A percentile compares a stretch with the other conserved stretches of the same genome.
Evolutionary conservation across 306 rosid species (phyloP).

Genomic region (Abrus pulchellus): DNA sequence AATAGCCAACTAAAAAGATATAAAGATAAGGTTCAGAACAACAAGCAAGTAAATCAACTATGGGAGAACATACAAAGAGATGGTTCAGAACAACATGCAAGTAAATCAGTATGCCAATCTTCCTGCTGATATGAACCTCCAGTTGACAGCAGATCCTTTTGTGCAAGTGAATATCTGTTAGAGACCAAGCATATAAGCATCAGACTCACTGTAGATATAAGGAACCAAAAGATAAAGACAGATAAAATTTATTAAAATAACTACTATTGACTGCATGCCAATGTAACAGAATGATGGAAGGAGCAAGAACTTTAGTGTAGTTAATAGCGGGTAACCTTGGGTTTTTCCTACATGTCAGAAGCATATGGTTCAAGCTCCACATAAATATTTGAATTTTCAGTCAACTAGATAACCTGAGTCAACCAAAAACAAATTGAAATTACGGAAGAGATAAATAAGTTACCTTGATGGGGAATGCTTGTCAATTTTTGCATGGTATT

Average conservation of each 20-base stretch:
- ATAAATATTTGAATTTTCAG: slow-evolving; percentile 8
- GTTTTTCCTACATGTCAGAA: slow-evolving; percentile 35
- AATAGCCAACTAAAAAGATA: neutral
- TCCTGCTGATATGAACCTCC: slow-evolving; percentile 69
- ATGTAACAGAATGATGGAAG: slow-evolving; percentile 34
- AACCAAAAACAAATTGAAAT: neutral
- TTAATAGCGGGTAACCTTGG: slow-evolving; percentile 12
- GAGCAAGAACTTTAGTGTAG: slow-evolving; percentile 25
- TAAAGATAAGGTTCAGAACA: slow-evolving; percentile 77
- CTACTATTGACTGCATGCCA: slow-evolving; percentile 24
- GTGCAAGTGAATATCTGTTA: slow-evolving; percentile 69
- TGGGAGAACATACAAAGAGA: slow-evolving; percentile 76
- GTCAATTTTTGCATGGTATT: slow-evolving; percentile 58
- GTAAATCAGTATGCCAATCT: slow-evolving; percentile 96
- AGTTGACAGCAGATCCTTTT: slow-evolving; percentile 70
- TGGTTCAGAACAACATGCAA: slow-evolving; percentile 95
- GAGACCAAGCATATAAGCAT: slow-evolving; percentile 46
- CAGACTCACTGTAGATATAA: slow-evolving; percentile 30
- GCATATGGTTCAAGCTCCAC: slow-evolving; percentile 33
- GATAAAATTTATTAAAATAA: neutral
- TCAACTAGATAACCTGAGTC: slow-evolving; percentile 3
- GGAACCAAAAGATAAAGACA: slow-evolving; percentile 5
- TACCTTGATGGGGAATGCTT: slow-evolving; percentile 66
- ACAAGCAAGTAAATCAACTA: slow-evolving; percentile 69
- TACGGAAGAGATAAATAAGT: slow-evolving; percentile 32